Percentiles rank a stretch among this genome's conserved stretches.
Conservation (phyloP, 768 basidiomycete species). For the Suillus discolor region DNA sequence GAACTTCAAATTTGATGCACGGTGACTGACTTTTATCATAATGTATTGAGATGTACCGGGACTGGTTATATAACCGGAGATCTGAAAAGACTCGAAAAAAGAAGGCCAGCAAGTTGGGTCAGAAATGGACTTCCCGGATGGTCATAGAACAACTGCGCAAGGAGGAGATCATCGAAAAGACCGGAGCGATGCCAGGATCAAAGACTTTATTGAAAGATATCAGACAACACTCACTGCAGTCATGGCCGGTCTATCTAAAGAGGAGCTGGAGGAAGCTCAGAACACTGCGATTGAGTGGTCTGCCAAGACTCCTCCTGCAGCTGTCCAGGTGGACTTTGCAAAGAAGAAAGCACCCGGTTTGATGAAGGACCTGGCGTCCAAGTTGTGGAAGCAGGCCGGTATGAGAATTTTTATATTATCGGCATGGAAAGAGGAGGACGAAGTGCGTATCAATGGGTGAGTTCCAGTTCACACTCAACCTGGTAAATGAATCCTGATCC, state of each 20-base stretch:
- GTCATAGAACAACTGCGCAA: too few relatives aligned
- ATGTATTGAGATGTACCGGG: not conserved
- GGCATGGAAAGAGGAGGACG: not conserved
- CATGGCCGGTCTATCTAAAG: not conserved
- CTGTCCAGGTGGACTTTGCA: not conserved
- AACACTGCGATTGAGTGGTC: not conserved
- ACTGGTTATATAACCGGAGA: conserved; percentile 5
- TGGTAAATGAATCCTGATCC: not conserved
- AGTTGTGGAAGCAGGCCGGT: conserved; percentile 4
- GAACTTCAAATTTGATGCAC: not conserved
- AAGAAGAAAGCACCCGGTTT: not conserved
- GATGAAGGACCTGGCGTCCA: not conserved
- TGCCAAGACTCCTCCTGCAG: not conserved
- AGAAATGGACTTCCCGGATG: not conserved
- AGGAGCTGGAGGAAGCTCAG: too few relatives aligned
- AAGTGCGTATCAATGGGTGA: not conserved
- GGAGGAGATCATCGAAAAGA: too few relatives aligned
- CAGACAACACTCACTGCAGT: not conserved
- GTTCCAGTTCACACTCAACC: not conserved
- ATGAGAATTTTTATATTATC: not conserved
- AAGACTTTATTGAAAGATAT: not conserved
- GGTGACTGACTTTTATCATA: not conserved
- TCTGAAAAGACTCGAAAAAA: not conserved
- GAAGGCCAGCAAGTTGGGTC: not conserved
- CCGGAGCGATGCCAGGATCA: not conserved